phyloP scores from a whole-genome alignment of 148 eudicot species.

The Rhododendron molle region DNA sequence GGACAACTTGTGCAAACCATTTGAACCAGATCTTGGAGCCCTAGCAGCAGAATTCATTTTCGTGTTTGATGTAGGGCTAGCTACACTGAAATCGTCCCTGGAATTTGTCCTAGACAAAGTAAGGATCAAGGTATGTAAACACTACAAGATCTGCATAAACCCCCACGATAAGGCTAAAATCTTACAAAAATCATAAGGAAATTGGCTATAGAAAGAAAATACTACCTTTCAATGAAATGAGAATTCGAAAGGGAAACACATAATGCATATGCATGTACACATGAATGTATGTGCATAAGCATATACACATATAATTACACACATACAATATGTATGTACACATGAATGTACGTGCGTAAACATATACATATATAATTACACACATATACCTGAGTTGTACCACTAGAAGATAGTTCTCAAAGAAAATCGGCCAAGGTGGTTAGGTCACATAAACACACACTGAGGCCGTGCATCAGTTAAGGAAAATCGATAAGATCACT shows the following conservation, averaged over 20 bases:
- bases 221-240: not conserved
- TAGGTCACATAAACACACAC: not conserved
- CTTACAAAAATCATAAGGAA: not conserved
- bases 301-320: not conserved
- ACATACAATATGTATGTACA: not conserved
- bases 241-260: not conserved
- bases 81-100: constrained; percentile 48
- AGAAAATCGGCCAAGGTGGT: not conserved
- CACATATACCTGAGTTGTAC: not conserved
- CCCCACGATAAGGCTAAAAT: not conserved
- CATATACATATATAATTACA: not conserved
- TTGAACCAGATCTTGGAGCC: constrained; percentile 51
- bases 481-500: not conserved
- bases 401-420: not conserved
- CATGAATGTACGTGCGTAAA: not conserved
- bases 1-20: constrained; percentile 42
- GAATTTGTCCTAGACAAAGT: constrained; percentile 32
- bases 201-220: not conserved
- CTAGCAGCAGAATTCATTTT: constrained; percentile 42
- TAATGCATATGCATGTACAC: not conserved
- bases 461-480: not conserved
- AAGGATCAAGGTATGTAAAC: constrained; percentile 3
- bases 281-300: not conserved
- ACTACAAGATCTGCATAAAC: not conserved
- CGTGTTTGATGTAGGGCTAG: constrained; percentile 50